Evolutionary conservation across 2,329 filamentous ascomycete genomes (phyloP).

Genomic region (Arthrobotrys sphaeroides): DNA sequence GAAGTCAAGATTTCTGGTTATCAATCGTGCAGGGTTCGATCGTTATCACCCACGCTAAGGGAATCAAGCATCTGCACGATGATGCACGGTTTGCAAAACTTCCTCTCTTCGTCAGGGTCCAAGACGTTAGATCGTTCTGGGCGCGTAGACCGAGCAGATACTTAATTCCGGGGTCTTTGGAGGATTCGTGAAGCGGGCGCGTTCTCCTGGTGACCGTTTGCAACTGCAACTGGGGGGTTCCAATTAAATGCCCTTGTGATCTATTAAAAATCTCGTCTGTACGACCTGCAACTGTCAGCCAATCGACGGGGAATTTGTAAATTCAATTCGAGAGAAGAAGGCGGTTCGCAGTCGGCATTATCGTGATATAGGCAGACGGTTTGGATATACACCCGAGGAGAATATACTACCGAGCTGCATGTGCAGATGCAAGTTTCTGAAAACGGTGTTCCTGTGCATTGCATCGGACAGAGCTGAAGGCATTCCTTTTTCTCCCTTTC

Average conservation of each 20-base stretch:
- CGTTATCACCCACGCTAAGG: not conserved
- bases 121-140: not conserved
- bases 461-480: no score
- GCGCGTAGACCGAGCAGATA: not conserved
- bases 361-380: no score
- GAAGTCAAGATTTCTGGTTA: not conserved
- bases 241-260: no score
- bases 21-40: not conserved
- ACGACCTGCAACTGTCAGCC: not conserved
- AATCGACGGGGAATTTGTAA: not conserved
- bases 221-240: no score
- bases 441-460: not conserved
- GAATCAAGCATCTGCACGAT: slow-evolving; percentile 4
- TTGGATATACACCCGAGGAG: not conserved
- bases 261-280: not conserved
- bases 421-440: not conserved
- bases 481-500: no score
- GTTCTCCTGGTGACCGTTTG: no score
- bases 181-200: no score
- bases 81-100: slow-evolving; percentile 12
- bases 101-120: not conserved
- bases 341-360: not conserved
- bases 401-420: not conserved
- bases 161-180: not conserved
- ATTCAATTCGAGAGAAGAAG: not conserved